Percentiles rank a stretch among this genome's conserved stretches.
These are phyloP conservation scores for Sporisorium graminicola DNA, from an alignment of 1,284 basidiomycete genomes.

Conservation along the genomic window DNA sequence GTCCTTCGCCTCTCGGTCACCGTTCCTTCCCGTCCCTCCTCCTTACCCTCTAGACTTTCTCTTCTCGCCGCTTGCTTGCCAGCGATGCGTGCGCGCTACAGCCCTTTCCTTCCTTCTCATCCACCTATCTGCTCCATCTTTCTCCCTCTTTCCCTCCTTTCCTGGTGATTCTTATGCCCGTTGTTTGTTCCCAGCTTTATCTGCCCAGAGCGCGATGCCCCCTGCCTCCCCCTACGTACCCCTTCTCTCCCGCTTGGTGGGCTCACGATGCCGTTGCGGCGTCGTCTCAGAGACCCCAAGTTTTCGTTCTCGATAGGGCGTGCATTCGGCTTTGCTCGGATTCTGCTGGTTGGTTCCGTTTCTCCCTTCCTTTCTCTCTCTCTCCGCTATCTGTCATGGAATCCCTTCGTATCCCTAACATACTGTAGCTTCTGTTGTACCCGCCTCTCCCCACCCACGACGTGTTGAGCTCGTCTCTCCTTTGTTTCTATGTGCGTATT, in stretches of 20 bases:
- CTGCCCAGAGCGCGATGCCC: conserved; percentile 50
- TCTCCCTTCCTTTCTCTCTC: neutral
- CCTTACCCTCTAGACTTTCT: conserved; percentile 5
- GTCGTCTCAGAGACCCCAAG: conserved; percentile 44
- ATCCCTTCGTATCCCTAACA: neutral
- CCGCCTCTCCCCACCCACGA: too few species aligned
- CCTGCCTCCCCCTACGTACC: neutral
- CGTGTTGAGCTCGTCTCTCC: neutral
- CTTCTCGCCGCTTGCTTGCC: conserved; percentile 9
- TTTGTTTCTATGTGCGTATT: conserved; percentile 5
- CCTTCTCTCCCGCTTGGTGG: conserved; percentile 17
- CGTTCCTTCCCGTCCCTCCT: neutral
- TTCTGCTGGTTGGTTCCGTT: conserved; percentile 33
- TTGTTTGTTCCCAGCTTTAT: conserved; percentile 32
- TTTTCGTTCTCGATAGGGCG: neutral
- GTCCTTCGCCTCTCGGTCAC: neutral
- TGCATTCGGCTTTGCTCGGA: conserved; percentile 43
- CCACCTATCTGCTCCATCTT: neutral
- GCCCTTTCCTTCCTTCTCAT: too few species aligned
- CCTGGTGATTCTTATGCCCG: neutral
- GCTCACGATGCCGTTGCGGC: conserved; percentile 31
- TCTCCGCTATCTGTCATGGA: neutral
- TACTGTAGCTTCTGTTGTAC: neutral
- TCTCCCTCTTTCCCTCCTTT: neutral
- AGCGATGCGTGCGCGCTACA: neutral